Evolutionary conservation across 768 basidiomycete genomes (phyloP).

Genomic region (Boletellus ananiceps): DNA sequence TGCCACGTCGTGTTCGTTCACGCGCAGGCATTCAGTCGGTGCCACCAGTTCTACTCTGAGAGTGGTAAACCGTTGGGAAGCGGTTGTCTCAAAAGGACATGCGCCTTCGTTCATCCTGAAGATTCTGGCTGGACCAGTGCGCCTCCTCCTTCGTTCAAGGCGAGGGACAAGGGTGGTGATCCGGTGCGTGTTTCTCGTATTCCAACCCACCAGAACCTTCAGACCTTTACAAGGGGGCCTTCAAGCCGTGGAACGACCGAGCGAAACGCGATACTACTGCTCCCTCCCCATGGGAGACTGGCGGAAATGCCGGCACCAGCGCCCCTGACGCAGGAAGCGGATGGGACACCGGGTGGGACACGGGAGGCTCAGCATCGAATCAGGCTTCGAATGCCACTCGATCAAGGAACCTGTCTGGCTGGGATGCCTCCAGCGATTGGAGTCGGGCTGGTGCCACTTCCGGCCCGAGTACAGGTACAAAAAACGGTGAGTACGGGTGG

Average conservation of each 20-base stretch:
- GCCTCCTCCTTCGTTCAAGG: slow-evolving; percentile 1
- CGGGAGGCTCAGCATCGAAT: slow-evolving; percentile 3
- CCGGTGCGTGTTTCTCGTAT: slow-evolving; percentile 12
- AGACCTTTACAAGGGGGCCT: slow-evolving; percentile 4
- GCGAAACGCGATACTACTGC: neutral
- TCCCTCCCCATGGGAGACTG: neutral
- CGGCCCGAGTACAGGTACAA: neutral
- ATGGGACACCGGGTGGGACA: slow-evolving; percentile 11
- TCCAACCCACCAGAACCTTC: neutral
- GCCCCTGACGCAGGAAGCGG: slow-evolving; percentile 3
- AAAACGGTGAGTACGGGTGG: slow-evolving; percentile 2
- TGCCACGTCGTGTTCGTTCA: slow-evolving; percentile 4
- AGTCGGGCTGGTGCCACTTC: neutral
- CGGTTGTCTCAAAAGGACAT: slow-evolving; percentile 27
- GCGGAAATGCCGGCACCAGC: neutral
- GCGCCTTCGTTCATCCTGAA: slow-evolving; percentile 31
- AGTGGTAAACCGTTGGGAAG: slow-evolving; percentile 22
- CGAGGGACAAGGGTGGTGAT: slow-evolving; percentile 15
- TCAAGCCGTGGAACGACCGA: slow-evolving; percentile 6
- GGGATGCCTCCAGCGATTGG: neutral
- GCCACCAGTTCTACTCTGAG: slow-evolving; percentile 28
- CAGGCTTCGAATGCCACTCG: neutral
- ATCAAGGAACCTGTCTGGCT: neutral
- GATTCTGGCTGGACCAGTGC: slow-evolving; percentile 23
- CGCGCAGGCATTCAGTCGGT: neutral